Percentiles rank a stretch among this genome's conserved stretches.
Evolutionary conservation across 768 basidiomycete species (phyloP).

Genomic region (Solioccasus polychromus): DNA sequence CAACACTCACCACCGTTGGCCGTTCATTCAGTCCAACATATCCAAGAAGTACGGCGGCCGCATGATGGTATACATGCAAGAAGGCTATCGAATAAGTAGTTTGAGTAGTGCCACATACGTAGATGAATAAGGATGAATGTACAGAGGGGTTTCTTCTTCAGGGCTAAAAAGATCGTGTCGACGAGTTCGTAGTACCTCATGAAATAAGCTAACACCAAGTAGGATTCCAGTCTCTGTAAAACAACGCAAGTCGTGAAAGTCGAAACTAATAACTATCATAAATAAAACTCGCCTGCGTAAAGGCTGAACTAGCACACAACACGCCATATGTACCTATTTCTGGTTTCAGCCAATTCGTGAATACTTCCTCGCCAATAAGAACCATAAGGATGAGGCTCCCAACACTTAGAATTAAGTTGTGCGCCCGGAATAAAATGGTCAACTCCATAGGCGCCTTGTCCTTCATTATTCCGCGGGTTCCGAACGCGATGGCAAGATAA

Average conservation of each 20-base stretch:
- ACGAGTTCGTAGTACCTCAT: slow-evolving; percentile 94
- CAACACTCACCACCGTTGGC: slow-evolving; percentile 78
- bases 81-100: slow-evolving; percentile 63
- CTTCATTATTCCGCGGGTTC: slow-evolving; percentile 80
- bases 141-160: slow-evolving; percentile 98
- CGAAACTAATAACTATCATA: too few species aligned
- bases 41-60: slow-evolving; percentile 90
- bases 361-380: slow-evolving; percentile 84
- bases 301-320: slow-evolving; percentile 70
- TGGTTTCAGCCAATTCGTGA: slow-evolving; percentile 74
- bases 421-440: slow-evolving; percentile 75
- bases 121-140: too few species aligned
- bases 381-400: slow-evolving; percentile 77
- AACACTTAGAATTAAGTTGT: slow-evolving; percentile 81
- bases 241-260: slow-evolving; percentile 1
- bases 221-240: slow-evolving; percentile 67
- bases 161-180: slow-evolving; percentile 91
- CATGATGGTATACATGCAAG: slow-evolving; percentile 97
- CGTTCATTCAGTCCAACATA: slow-evolving; percentile 88
- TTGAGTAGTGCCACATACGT: slow-evolving; percentile 1
- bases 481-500: slow-evolving; percentile 86
- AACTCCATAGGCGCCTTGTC: slow-evolving; percentile 66
- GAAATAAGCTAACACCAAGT: slow-evolving; percentile 96
- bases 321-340: slow-evolving; percentile 72
- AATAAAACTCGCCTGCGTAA: slow-evolving; percentile 79